Evolutionary conservation across 441 rosid species (phyloP), one percentile per base, ranked within the genome.

Genomic region (Biscutella laevigata): DNA sequence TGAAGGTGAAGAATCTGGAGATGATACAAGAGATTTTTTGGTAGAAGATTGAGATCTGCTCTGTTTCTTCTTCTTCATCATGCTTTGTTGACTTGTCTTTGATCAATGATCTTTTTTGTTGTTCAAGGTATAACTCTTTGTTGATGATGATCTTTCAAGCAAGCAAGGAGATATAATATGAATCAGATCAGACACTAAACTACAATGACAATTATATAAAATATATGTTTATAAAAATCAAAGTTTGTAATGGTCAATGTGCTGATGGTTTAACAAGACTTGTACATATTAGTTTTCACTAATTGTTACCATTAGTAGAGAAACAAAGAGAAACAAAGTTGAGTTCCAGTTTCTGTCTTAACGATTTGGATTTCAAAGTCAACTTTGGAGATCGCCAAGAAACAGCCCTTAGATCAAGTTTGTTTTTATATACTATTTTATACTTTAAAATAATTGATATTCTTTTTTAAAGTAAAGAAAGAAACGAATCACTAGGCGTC

Each of bases 51-150:
- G 57, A 10, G 71, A 59, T 66, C 52, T 54, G 30, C 62, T 67
- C n/a, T 53, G 71, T 47, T 60, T 67, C 47, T 67, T 67, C 62
- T 59, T 67, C 57, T 60, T 59, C 58, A 38, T 53, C 66, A 67
- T 60, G 40, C 29, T 67, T 43, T 59, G 38, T 0, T 53, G 57
- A 38, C 65, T 65, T 50, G 21, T 21, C 35, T n/a, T 29, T 29
- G 35, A 30, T 45, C 26, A 53, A 46, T 37, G 45, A 53, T 59
- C 13, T 13, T 25, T 33, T 24, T 39, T 1, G 22, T 5, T 19
- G 34, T 57, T 34, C 59, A 34, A 22, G 12, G 12, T 49, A n/a
- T 10, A 17, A 50, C 4, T 28, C 6, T 32, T 41, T 27, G 60
- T 36, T 36, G 56, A 12, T 59, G 44, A 13, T 59, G 51, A 45